These are phyloP conservation scores for Clitopilus passeckerianus DNA, from an alignment of 768 basidiomycete species.

Conservation along the genomic window DNA sequence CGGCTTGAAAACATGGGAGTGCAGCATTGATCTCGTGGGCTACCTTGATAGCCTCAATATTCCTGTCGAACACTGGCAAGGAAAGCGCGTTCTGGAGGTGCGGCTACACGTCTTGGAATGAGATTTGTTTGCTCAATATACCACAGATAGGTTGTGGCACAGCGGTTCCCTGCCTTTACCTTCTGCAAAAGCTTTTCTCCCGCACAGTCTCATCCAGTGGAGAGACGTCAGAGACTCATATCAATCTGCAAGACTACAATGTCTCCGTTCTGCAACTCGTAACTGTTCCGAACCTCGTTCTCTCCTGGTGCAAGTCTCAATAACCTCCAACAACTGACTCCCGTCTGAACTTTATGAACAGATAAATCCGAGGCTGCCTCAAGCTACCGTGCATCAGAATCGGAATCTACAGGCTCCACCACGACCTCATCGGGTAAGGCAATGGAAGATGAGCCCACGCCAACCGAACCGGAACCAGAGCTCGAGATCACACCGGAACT, in stretches of 20 bases:
- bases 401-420: conserved; percentile 17
- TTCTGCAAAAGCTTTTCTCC: conserved; percentile 60
- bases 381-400: conserved; percentile 35
- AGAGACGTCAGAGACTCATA: conserved; percentile 28
- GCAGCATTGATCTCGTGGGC: conserved; percentile 79
- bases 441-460: not conserved
- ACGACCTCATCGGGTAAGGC: not conserved
- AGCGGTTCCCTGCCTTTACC: conserved; percentile 73
- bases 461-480: conserved; percentile 33
- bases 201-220: conserved; percentile 13
- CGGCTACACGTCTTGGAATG: conserved; percentile 9
- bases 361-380: conserved; percentile 59
- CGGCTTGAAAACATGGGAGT: conserved; percentile 98
- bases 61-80: conserved; percentile 22
- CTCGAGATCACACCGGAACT: conserved; percentile 64
- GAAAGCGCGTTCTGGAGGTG: conserved; percentile 72
- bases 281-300: conserved; percentile 72
- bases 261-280: conserved; percentile 71
- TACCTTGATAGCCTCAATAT: conserved; percentile 41
- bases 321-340: not conserved
- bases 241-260: conserved; percentile 95
- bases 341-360: conserved; percentile 16
- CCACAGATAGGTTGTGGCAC: conserved; percentile 90
- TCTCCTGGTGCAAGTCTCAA: conserved; percentile 69
- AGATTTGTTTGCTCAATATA: not conserved